Percentiles rank a stretch among this genome's conserved stretches.
phyloP scores from a whole-genome alignment of 306 rosid species.

The Chamaecrista fasciculata region DNA sequence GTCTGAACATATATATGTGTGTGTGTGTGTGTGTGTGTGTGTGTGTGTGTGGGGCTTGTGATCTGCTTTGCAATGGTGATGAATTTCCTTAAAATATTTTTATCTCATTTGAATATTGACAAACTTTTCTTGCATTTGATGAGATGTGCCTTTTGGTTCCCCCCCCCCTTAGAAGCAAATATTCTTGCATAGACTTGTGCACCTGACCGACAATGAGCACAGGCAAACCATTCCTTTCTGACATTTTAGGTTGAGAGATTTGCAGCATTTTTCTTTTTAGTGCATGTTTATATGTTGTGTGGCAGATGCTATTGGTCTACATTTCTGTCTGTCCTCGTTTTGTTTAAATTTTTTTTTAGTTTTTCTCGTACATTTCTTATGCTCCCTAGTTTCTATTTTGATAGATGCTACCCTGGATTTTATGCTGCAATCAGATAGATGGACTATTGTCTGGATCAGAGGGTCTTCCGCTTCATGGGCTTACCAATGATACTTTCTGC shows the following conservation, averaged over 20 bases:
- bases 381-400: not conserved
- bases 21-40: too few relatives aligned
- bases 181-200: not conserved
- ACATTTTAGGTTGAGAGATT: not conserved
- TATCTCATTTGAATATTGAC: not conserved
- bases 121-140: not conserved
- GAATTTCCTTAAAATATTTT: not conserved
- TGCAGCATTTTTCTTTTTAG: not conserved
- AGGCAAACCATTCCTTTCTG: not conserved
- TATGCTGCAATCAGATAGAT: slow-evolving; percentile 18
- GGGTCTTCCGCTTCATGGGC: slow-evolving; percentile 4
- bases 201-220: not conserved
- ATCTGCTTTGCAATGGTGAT: not conserved
- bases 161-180: too few relatives aligned
- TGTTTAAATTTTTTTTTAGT: not conserved
- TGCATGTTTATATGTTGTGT: not conserved
- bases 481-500: not conserved
- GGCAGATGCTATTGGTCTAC: not conserved
- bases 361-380: not conserved
- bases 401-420: slow-evolving; percentile 9
- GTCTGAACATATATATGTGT: not conserved
- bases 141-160: not conserved
- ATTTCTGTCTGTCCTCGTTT: not conserved
- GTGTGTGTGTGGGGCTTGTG: too few relatives aligned
- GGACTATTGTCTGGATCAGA: slow-evolving; percentile 3